A percentile compares a stretch with the other conserved stretches of the same genome.
These are phyloP conservation scores for Trichosanthes truncata DNA, from an alignment of 306 rosid genomes.

Conservation along the genomic window DNA sequence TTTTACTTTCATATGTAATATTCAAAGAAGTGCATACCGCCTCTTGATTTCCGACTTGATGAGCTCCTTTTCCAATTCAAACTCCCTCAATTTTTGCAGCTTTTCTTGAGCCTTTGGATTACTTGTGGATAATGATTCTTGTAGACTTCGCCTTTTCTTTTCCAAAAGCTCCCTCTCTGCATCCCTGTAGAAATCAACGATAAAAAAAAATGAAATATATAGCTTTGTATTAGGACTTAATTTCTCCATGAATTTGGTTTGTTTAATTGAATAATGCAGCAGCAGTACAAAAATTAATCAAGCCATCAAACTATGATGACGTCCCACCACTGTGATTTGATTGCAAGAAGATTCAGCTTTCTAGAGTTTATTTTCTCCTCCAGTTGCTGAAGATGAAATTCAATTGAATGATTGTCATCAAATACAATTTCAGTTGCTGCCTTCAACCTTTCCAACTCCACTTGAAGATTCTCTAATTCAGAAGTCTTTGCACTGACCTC, in stretches of 20 bases:
- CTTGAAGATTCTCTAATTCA: constrained; percentile 50
- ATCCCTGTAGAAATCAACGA: constrained; percentile 43
- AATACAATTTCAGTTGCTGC: constrained; percentile 44
- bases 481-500: constrained; percentile 26
- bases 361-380: constrained; percentile 37
- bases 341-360: constrained; percentile 31
- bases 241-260: background rate
- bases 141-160: constrained; percentile 53
- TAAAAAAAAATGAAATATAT: constrained; percentile 10
- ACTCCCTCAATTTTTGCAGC: constrained; percentile 44
- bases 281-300: background rate
- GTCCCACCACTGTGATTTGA: constrained; percentile 52
- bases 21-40: constrained; percentile 20
- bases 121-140: constrained; percentile 44
- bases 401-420: constrained; percentile 39
- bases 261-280: background rate
- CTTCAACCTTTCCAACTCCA: constrained; percentile 46
- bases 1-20: background rate
- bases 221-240: background rate
- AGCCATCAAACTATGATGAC: constrained; percentile 8
- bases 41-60: constrained; percentile 16
- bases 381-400: constrained; percentile 46
- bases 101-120: constrained; percentile 43
- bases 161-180: constrained; percentile 45
- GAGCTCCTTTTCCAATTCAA: constrained; percentile 43